A percentile compares a stretch with the other conserved stretches of the same genome.
phyloP scores from a whole-genome alignment of 202 grass and related monocot species.

The Dendrocalamus latiflorus region DNA sequence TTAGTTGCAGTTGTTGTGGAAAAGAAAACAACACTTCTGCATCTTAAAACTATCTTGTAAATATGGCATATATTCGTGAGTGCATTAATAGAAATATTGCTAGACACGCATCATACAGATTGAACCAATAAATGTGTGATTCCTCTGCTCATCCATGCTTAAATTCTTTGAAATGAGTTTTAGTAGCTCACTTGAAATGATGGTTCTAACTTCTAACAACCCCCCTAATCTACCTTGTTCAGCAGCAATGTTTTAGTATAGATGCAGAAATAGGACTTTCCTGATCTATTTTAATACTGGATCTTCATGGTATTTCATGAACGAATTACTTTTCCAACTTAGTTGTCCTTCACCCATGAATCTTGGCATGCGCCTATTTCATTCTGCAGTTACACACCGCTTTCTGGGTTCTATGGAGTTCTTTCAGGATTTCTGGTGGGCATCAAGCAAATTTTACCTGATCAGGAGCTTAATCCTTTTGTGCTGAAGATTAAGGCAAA shows the following conservation, averaged over 20 bases:
- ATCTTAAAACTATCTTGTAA: not conserved
- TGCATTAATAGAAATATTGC: not conserved
- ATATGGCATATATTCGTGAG: not conserved
- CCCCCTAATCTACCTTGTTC: not conserved
- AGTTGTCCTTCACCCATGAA: not conserved
- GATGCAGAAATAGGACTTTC: not conserved
- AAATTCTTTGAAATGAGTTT: not conserved
- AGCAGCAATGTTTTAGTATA: not conserved
- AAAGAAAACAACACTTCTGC: not conserved
- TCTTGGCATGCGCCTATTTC: constrained; percentile 13
- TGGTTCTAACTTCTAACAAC: not conserved
- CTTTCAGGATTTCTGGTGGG: constrained; percentile 84
- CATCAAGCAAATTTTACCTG: constrained; percentile 82
- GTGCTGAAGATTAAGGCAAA: constrained; percentile 72
- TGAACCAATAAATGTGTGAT: not conserved
- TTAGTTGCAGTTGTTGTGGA: not conserved
- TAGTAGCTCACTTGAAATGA: not conserved
- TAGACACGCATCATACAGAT: not conserved
- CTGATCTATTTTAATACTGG: not conserved
- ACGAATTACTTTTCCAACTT: not conserved
- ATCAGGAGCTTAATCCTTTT: constrained; percentile 57
- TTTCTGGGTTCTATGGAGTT: constrained; percentile 83
- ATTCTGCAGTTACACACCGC: constrained; percentile 59
- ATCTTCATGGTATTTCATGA: not conserved
- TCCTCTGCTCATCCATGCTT: not conserved